Evolutionary conservation across 139 green algal species (phyloP), one percentile per base, ranked within the genome.

Genomic region (Axilococcus clingmanii): DNA sequence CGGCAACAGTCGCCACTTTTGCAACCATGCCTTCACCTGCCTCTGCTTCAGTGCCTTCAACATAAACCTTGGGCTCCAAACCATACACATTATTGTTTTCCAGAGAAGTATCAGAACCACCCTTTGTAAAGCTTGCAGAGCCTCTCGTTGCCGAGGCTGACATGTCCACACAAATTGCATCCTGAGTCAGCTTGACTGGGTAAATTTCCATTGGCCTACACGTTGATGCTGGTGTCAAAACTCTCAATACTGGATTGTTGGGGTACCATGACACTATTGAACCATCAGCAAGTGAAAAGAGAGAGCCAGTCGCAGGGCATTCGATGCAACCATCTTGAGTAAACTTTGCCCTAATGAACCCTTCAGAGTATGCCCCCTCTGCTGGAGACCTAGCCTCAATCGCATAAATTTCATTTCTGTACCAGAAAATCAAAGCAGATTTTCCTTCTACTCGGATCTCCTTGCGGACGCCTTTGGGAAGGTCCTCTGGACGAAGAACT

Each of bases 391-490:
- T 72, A n/a, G 60, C 40, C 67, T 97, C 84, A 58, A 96, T 93
- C 41, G 78, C 82, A 45, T 80, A 93, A 23, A 97, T 86, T 54
- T 94, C 40, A 57, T 95, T 94, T 33, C 83, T 71, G 71, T 97
- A 99, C 91, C 91, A 99, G 60, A 99, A 94, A n/a, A 99, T 38
- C 30, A 99, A 63, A 24, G 96, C 74, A 9, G 63, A 61, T 45
- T 77, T 74, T 22, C 80, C 89, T 20, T 85, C 71, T 4, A 89
- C 81, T 8, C 75, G 65, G 19, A 94, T 75, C 61, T 95, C 79
- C 58, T 93, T 91, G 50, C 91, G 72, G 14, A 72, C 63, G 29
- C 91, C 89, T 57, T 94, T 94, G 3, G 82, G 82, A 20, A 94
- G 59, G 28, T 94, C 82, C 65, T 94, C 84, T 14, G 82, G 82